Conservation (phyloP, 2,329 filamentous ascomycete genomes). For the Dendrostoma leiphaemia region DNA sequence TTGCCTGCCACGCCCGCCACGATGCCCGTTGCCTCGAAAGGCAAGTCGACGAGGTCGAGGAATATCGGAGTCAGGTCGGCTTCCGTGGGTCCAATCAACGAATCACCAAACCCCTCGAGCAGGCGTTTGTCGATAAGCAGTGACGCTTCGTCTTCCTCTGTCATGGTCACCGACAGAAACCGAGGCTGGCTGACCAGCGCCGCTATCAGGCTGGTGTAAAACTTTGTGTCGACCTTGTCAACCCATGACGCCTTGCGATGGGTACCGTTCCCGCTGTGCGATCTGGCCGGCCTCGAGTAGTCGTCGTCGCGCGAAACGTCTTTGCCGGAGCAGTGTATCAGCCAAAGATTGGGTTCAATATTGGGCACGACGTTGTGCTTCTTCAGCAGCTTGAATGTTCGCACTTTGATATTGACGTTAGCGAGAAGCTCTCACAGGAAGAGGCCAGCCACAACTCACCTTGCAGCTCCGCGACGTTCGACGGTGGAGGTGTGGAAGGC, state of each 20-base stretch:
- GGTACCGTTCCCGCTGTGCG: conserved; percentile 36
- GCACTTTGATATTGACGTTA: conserved; percentile 33
- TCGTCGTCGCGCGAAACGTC: conserved; percentile 40
- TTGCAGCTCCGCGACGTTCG: conserved; percentile 77
- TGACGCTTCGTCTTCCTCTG: conserved; percentile 71
- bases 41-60: conserved; percentile 76
- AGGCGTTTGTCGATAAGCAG: conserved; percentile 70
- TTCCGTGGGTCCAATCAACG: conserved; percentile 72
- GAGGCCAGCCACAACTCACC: neutral
- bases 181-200: conserved; percentile 60
- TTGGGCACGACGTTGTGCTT: conserved; percentile 72
- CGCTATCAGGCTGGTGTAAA: conserved; percentile 62
- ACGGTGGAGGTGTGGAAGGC: conserved; percentile 72
- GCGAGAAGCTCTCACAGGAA: neutral
- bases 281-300: conserved; percentile 32
- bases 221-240: conserved; percentile 59
- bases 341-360: conserved; percentile 64
- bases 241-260: conserved; percentile 47
- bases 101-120: conserved; percentile 64
- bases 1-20: conserved; percentile 89
- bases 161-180: conserved; percentile 73
- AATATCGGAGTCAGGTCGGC: conserved; percentile 81
- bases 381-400: conserved; percentile 82
- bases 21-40: conserved; percentile 88
- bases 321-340: conserved; percentile 79